Conservation (phyloP, 148 eudicot species). For the Rheum nobile region DNA sequence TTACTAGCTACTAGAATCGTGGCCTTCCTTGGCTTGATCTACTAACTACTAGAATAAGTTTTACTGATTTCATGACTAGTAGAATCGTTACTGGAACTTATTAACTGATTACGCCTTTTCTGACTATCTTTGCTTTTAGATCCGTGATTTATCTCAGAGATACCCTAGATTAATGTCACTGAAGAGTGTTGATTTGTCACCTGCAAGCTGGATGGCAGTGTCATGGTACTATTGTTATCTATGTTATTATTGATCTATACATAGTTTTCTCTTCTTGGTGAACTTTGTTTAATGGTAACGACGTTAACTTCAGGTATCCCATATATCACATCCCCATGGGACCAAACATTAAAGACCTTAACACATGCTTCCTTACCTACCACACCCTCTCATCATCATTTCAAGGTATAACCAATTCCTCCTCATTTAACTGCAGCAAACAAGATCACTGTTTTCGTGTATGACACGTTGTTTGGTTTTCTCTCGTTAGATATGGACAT, state of each 20-base stretch:
- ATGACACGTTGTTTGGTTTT: background rate
- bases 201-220: slow-evolving; percentile 93
- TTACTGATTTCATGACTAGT: background rate
- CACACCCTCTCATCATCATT: slow-evolving; percentile 94
- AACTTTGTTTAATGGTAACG: background rate
- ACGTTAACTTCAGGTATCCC: slow-evolving; percentile 45
- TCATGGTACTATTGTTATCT: slow-evolving; percentile 36
- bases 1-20: background rate
- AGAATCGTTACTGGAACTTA: background rate
- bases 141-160: slow-evolving; percentile 48
- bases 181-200: slow-evolving; percentile 85
- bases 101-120: background rate
- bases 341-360: slow-evolving; percentile 62
- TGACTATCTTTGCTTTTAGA: slow-evolving; percentile 28
- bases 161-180: slow-evolving; percentile 71
- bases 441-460: background rate
- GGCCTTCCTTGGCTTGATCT: background rate
- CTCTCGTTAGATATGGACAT: slow-evolving; percentile 47
- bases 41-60: background rate
- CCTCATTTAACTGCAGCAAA: background rate
- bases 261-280: background rate
- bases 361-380: slow-evolving; percentile 76
- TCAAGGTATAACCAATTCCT: slow-evolving; percentile 43
- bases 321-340: slow-evolving; percentile 95
- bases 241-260: background rate